Evolutionary conservation across 176 grass and related monocot genomes (phyloP).

Genomic region (Carex parvula): DNA sequence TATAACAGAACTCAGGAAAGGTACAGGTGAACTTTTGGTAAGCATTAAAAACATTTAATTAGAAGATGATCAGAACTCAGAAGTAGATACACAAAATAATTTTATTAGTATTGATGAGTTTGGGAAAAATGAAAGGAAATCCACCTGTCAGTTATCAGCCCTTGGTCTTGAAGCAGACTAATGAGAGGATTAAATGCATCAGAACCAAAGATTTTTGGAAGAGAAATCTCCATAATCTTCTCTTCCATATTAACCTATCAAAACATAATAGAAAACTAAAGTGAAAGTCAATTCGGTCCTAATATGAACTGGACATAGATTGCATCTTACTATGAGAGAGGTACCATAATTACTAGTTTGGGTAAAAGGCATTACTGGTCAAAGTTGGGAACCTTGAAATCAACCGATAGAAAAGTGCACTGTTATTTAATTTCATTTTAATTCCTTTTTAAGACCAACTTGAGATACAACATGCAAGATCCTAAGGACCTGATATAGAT

Average conservation of each 20-base stretch:
- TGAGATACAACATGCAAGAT: background rate
- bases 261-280: background rate
- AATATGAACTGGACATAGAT: background rate
- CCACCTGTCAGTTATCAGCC: constrained; percentile 61
- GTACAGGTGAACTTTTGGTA: background rate
- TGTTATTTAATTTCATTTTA: constrained; percentile 21
- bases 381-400: background rate
- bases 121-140: constrained; percentile 25
- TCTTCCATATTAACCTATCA: constrained; percentile 16
- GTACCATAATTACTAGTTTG: background rate
- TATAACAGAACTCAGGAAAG: background rate
- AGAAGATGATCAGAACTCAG: background rate
- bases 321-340: background rate
- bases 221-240: constrained; percentile 11
- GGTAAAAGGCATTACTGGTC: constrained; percentile 3
- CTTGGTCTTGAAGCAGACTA: constrained; percentile 49
- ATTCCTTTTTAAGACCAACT: background rate
- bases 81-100: too few relatives aligned
- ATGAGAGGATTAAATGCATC: constrained; percentile 54
- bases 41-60: background rate
- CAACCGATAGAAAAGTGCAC: background rate
- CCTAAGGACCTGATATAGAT: background rate
- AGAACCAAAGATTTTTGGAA: constrained; percentile 28
- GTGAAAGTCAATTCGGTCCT: background rate
- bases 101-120: background rate